Evolutionary conservation across 2,329 filamentous ascomycete genomes (phyloP).

Genomic region (Alternaria hordeiaustralica): DNA sequence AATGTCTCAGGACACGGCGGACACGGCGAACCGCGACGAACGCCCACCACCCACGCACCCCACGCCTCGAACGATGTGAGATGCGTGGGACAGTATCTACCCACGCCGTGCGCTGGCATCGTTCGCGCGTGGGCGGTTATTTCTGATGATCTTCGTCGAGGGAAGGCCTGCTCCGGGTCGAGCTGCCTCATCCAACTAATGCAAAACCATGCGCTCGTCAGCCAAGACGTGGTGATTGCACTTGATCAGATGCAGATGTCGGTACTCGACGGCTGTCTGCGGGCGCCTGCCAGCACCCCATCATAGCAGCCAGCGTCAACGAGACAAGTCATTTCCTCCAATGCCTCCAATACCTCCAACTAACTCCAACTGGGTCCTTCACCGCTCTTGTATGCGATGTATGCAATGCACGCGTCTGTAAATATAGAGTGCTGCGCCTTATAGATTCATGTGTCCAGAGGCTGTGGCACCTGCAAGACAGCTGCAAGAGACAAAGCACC

Average conservation of each 20-base stretch:
- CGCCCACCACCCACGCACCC: constrained; percentile 13
- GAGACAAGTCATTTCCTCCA: neutral
- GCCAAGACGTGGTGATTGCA: constrained; percentile 37
- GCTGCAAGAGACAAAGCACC: constrained; percentile 6
- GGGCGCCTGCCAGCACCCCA: constrained; percentile 6
- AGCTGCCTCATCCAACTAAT: constrained; percentile 10
- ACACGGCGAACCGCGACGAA: neutral
- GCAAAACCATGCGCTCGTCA: constrained; percentile 30
- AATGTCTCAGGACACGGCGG: constrained; percentile 22
- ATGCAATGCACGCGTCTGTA: constrained; percentile 32
- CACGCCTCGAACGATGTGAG: neutral
- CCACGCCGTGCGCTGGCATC: constrained; percentile 12
- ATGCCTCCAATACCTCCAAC: neutral
- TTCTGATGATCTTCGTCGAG: constrained; percentile 7
- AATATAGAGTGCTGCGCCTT: constrained; percentile 35
- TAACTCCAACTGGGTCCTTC: constrained; percentile 29
- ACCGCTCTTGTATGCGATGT: constrained; percentile 38
- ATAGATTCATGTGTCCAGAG: constrained; percentile 28
- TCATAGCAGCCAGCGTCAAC: neutral
- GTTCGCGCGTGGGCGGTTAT: constrained; percentile 8
- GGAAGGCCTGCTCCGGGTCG: constrained; percentile 15
- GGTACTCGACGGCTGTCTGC: constrained; percentile 6
- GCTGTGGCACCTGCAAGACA: constrained; percentile 29
- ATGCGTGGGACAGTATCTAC: too few relatives aligned
- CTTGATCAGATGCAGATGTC: neutral